These are phyloP conservation scores for Phlebopus sp. DNA, from an alignment of 1,284 basidiomycete genomes.

Conservation along the genomic window DNA sequence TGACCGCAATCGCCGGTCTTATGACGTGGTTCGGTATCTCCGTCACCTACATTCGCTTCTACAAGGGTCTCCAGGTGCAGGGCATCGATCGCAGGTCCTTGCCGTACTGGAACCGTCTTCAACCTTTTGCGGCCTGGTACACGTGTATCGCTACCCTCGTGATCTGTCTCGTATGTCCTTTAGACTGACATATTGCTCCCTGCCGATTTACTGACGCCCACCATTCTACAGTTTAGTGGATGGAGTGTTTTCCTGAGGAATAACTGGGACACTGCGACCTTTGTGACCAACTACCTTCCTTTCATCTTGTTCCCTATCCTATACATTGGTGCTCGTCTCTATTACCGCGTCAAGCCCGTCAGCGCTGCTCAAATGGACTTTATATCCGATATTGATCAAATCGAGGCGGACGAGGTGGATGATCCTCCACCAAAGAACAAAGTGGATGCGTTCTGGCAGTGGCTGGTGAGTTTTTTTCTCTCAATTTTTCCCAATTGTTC, in stretches of 20 bases:
- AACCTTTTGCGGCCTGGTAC: constrained; percentile 78
- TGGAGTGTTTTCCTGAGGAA: constrained; percentile 74
- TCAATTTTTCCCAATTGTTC: constrained; percentile 4
- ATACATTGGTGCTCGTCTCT: constrained; percentile 58
- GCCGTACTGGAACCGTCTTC: constrained; percentile 59
- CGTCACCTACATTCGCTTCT: constrained; percentile 79
- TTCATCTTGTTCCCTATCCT: constrained; percentile 74
- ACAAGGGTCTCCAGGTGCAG: constrained; percentile 72
- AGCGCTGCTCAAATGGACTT: constrained; percentile 76
- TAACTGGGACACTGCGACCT: constrained; percentile 56
- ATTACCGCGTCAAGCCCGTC: constrained; percentile 47
- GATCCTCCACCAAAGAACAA: constrained; percentile 71
- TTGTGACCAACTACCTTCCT: constrained; percentile 81
- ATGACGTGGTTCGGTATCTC: constrained; percentile 86
- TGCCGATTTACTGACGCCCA: background rate
- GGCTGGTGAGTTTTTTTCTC: constrained; percentile 51
- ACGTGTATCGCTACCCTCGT: constrained; percentile 50
- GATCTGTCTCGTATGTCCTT: constrained; percentile 62
- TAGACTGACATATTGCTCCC: background rate
- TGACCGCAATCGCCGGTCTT: constrained; percentile 63
- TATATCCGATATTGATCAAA: constrained; percentile 63
- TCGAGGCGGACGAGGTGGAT: constrained; percentile 68
- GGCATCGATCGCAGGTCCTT: constrained; percentile 64
- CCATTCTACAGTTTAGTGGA: constrained; percentile 57
- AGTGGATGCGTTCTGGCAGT: constrained; percentile 66